A percentile compares a stretch with the other conserved stretches of the same genome.
Evolutionary conservation across 306 rosid genomes (phyloP).

Genomic region (Lathyrus tuberosus): DNA sequence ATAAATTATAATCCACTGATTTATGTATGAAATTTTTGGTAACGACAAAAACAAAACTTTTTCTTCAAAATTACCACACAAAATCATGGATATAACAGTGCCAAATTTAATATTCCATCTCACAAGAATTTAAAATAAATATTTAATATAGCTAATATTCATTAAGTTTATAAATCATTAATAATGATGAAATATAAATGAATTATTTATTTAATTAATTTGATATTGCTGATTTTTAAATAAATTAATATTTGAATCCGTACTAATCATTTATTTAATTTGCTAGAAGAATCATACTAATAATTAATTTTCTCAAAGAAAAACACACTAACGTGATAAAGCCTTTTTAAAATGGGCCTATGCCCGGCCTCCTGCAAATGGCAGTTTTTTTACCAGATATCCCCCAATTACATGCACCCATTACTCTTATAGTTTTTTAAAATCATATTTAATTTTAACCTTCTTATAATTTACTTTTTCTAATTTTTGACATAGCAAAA

Average conservation of each 20-base stretch:
- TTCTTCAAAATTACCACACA: not conserved
- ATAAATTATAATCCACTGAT: not conserved
- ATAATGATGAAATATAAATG: not conserved
- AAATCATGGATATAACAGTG: not conserved
- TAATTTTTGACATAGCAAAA: no score
- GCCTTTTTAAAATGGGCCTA: slow-evolving; percentile 10
- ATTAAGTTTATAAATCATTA: not conserved
- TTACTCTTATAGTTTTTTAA: no score
- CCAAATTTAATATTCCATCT: not conserved
- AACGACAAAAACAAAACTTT: not conserved
- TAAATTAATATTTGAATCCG: not conserved
- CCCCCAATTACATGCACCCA: no score
- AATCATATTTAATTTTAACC: no score
- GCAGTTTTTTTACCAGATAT: no score
- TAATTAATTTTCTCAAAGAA: not conserved
- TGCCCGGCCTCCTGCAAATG: not conserved
- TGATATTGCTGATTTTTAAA: not conserved
- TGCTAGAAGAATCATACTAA: not conserved
- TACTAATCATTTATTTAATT: not conserved
- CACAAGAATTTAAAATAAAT: not conserved
- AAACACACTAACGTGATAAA: not conserved
- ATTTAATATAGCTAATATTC: not conserved
- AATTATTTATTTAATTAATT: not conserved
- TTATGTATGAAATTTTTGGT: not conserved
- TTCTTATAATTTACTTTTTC: no score